Percentiles rank a stretch among this genome's conserved stretches.
These are phyloP conservation scores for Clarkia xantiana DNA, from an alignment of 345 rosid genomes.

Conservation along the genomic window DNA sequence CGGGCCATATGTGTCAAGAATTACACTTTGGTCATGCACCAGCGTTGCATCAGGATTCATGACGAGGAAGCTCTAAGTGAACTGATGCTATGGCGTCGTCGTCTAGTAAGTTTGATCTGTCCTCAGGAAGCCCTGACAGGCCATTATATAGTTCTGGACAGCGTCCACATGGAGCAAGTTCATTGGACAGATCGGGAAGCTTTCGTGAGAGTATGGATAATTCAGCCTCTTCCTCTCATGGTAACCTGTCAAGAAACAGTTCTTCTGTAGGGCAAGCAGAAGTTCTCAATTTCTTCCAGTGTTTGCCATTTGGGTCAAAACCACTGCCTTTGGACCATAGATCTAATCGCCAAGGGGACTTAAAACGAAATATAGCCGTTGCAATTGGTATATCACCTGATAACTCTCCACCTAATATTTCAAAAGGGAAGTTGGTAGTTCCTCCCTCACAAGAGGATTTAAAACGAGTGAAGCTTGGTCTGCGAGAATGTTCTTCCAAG, in stretches of 20 bases:
- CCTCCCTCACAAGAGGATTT: constrained; percentile 62
- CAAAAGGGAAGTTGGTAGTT: constrained; percentile 36
- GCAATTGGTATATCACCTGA: constrained; percentile 71
- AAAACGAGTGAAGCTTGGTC: constrained; percentile 50
- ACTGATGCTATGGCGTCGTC: constrained; percentile 43
- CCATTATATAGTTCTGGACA: constrained; percentile 48
- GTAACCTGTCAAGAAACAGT: constrained; percentile 52
- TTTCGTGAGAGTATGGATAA: constrained; percentile 72
- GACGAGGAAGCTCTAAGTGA: constrained; percentile 31
- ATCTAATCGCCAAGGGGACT: constrained; percentile 61
- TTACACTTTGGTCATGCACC: constrained; percentile 53
- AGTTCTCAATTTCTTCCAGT: constrained; percentile 54
- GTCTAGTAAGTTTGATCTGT: constrained; percentile 71
- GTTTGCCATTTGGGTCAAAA: constrained; percentile 68
- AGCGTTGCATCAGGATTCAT: constrained; percentile 21
- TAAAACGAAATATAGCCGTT: constrained; percentile 46
- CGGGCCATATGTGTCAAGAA: constrained; percentile 4
- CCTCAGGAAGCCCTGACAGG: constrained; percentile 83
- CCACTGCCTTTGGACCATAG: constrained; percentile 63
- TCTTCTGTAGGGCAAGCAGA: constrained; percentile 50
- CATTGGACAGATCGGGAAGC: constrained; percentile 75
- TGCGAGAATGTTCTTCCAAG: constrained; percentile 54
- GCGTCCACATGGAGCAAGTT: constrained; percentile 34
- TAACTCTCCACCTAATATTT: constrained; percentile 30
- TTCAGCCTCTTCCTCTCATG: constrained; percentile 54